These are phyloP conservation scores for Tulasnella sp. DNA, from an alignment of 768 basidiomycete genomes.

Conservation along the genomic window DNA sequence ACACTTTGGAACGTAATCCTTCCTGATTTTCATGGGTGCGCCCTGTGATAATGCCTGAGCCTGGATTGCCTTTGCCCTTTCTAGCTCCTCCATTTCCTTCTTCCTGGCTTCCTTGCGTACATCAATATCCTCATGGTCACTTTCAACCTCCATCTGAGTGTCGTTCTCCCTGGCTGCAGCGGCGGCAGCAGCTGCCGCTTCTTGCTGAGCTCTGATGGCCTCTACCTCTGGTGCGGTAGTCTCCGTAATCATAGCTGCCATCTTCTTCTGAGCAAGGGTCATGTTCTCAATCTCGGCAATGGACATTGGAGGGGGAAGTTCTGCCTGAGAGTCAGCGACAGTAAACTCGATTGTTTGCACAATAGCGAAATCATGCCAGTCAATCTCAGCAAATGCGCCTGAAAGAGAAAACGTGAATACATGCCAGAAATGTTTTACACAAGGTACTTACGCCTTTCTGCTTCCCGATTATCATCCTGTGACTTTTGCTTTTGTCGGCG, in stretches of 20 bases:
- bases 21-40: slow-evolving; percentile 85
- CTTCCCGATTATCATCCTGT: slow-evolving; percentile 81
- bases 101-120: slow-evolving; percentile 40
- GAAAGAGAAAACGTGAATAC: slow-evolving; percentile 6
- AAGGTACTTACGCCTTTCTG: slow-evolving; percentile 60
- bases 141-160: slow-evolving; percentile 56
- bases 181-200: slow-evolving; percentile 74
- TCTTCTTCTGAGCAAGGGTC: slow-evolving; percentile 93
- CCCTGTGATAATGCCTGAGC: slow-evolving; percentile 58
- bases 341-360: slow-evolving; percentile 99
- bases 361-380: slow-evolving; percentile 98
- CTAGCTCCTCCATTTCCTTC: slow-evolving; percentile 54
- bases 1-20: slow-evolving; percentile 59
- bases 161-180: slow-evolving; percentile 46
- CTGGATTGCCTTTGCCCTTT: slow-evolving; percentile 63
- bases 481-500: slow-evolving; percentile 77
- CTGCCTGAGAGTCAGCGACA: slow-evolving; percentile 73
- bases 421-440: not conserved
- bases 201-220: slow-evolving; percentile 65
- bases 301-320: slow-evolving; percentile 93
- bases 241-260: slow-evolving; percentile 98
- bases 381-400: slow-evolving; percentile 94
- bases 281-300: slow-evolving; percentile 90
- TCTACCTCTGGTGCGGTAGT: slow-evolving; percentile 79
- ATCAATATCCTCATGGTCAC: slow-evolving; percentile 52